Evolutionary conservation across 805 yeast species (phyloP), one percentile per base, ranked within the genome.

Genomic region (Candida khao-thaluensis): DNA sequence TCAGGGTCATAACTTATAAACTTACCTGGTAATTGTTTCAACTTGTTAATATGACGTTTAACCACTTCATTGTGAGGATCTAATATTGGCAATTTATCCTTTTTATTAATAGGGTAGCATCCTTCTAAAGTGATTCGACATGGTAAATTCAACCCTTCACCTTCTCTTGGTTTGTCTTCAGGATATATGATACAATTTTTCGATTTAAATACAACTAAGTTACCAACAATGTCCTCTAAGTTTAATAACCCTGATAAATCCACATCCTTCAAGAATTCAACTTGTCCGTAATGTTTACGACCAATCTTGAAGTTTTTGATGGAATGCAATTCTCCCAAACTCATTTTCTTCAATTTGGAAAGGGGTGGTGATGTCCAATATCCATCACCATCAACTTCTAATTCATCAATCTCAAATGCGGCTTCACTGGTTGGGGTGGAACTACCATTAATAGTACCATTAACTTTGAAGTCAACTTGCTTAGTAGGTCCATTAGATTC

Each of bases 351-450:
- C 37, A 93, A 65, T 35, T 80, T 80, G 4, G 79, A 75, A 26
- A 82, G 54, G 2, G 88, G 69, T 12, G 99, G 99, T 5, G 85
- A 77, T 38, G 81, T 82, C 86, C 93, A 93, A 63, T 90, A 93
- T 5, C 90, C 96, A 35, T 84, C 77, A 10, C 79, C 81, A 37
- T 82, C 77, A 20, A 71, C 69, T 30, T 74, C 66, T 10, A 12
- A 3, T 4, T 32, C 39, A 14, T 39, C 47, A 14, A 40, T 42
- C 3, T 45, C 49, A 23, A 47, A 44, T 5, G 42, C 36, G 4
- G 48, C 35, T 28, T 40, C 41, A 9, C 12, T 29, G 20, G 46
- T 44, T 20, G 54, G 51, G 5, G 51, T 46, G 7, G 49, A 39
- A n/a, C 42, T 34, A 10, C 35, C 32, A 20, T 40, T 20, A 6